Evolutionary conservation across 2,329 filamentous ascomycete species (phyloP).

Genomic region (Coniella vitis): DNA sequence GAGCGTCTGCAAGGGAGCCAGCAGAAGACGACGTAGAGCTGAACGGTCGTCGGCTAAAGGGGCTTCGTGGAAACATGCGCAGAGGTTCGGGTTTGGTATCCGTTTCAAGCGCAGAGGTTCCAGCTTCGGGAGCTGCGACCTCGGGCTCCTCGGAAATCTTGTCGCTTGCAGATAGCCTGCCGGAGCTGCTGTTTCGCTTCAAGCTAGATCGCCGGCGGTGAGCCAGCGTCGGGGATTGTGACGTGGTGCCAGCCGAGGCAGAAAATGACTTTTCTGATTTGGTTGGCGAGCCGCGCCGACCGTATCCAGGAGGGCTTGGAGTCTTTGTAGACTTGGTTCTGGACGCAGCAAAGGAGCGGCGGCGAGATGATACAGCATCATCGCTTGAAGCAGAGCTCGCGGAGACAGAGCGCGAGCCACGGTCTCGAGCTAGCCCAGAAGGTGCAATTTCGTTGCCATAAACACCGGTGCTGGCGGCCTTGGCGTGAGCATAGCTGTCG

Average conservation of each 20-base stretch:
- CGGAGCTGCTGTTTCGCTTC: constrained; percentile 64
- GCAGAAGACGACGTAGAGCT: constrained; percentile 17
- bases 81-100: constrained; percentile 36
- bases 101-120: constrained; percentile 15
- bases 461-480: constrained; percentile 51
- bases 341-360: constrained; percentile 18
- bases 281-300: constrained; percentile 25
- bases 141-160: constrained; percentile 88
- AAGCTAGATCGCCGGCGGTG: constrained; percentile 56
- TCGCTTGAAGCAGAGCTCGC: constrained; percentile 46
- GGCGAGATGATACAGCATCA: constrained; percentile 27
- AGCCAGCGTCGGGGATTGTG: constrained; percentile 28
- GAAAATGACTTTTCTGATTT: constrained; percentile 34
- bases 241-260: constrained; percentile 29
- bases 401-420: constrained; percentile 40
- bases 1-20: constrained; percentile 30
- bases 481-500: constrained; percentile 64
- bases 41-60: constrained; percentile 55
- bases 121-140: constrained; percentile 26
- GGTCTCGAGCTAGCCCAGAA: constrained; percentile 39
- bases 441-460: constrained; percentile 40
- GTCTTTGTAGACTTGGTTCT: constrained; percentile 12
- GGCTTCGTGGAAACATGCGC: constrained; percentile 56
- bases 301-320: constrained; percentile 21
- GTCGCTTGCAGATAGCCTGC: constrained; percentile 65